These are phyloP conservation scores for Globisporangium cystogenes DNA, from an alignment of 352 stramenopile species.

Conservation along the genomic window DNA sequence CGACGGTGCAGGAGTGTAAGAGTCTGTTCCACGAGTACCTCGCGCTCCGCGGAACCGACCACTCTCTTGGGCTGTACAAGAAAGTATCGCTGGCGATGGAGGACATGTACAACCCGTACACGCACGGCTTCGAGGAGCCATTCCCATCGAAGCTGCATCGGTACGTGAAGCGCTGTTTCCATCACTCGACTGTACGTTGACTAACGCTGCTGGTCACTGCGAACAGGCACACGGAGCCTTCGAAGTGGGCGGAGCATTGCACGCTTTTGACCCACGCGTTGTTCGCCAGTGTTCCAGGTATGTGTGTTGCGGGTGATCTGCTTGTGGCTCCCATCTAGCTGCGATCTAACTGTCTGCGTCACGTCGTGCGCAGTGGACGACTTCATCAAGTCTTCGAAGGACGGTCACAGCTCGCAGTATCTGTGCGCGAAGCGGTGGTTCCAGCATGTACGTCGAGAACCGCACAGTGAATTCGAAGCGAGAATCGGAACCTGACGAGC, in stretches of 20 bases:
- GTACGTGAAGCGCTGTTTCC: constrained; percentile 1
- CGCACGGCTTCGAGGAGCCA: constrained; percentile 10
- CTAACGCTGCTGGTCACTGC: background rate
- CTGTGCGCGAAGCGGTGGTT: constrained; percentile 73
- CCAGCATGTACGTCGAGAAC: constrained; percentile 57
- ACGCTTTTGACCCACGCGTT: constrained; percentile 76
- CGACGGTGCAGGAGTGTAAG: constrained; percentile 45
- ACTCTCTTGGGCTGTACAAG: constrained; percentile 11
- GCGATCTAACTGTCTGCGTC: background rate
- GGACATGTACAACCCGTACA: constrained; percentile 19
- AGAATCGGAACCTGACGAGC: background rate
- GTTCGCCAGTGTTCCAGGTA: constrained; percentile 77
- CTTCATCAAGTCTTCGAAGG: constrained; percentile 58
- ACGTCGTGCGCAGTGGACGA: constrained; percentile 43
- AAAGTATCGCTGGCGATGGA: constrained; percentile 18
- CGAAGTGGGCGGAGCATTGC: constrained; percentile 66
- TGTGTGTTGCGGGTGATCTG: background rate
- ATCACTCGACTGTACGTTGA: too few relatives aligned
- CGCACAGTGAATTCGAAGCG: background rate
- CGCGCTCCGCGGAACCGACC: constrained; percentile 18
- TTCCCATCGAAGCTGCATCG: constrained; percentile 18
- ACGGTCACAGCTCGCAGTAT: constrained; percentile 49
- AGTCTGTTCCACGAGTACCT: constrained; percentile 51
- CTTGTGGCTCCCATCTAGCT: too few relatives aligned
- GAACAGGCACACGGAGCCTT: constrained; percentile 45